Conservation (phyloP, 176 grass and related monocot species). For the Aegilops tauschii region DNA sequence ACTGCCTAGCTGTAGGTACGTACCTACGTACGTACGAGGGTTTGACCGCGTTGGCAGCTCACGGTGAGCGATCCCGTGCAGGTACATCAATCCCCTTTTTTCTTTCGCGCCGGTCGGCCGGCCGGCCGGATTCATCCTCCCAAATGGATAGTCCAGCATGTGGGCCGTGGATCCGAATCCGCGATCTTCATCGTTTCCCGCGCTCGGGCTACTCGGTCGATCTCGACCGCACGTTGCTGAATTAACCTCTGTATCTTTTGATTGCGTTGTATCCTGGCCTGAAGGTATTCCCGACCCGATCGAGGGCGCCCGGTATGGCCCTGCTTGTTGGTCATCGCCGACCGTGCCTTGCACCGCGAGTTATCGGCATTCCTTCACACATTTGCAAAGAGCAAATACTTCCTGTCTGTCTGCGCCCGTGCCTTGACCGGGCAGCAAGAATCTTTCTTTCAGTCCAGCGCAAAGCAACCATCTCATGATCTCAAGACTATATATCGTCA, state of each 20-base stretch:
- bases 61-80: not conserved
- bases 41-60: conserved; percentile 28
- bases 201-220: not conserved
- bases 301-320: not conserved
- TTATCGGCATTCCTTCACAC: not conserved
- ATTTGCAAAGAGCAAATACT: conserved; percentile 20
- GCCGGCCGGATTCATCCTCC: conserved; percentile 12
- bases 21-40: not conserved
- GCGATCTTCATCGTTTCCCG: not conserved
- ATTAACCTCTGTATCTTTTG: not conserved
- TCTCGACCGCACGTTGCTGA: not conserved
- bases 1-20: not conserved
- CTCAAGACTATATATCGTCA: not conserved
- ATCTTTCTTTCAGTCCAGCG: conserved; percentile 17
- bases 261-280: not conserved
- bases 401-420: conserved; percentile 1
- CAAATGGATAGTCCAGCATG: not conserved
- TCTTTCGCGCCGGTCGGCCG: not conserved
- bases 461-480: not conserved
- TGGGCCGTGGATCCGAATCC: not conserved
- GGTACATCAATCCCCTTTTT: not conserved
- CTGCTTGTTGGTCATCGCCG: not conserved
- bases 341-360: not conserved
- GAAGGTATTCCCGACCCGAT: too few species aligned
- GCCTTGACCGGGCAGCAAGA: conserved; percentile 9